phyloP scores from a whole-genome alignment of 148 eudicot species.

The Polygonum aviculare region DNA sequence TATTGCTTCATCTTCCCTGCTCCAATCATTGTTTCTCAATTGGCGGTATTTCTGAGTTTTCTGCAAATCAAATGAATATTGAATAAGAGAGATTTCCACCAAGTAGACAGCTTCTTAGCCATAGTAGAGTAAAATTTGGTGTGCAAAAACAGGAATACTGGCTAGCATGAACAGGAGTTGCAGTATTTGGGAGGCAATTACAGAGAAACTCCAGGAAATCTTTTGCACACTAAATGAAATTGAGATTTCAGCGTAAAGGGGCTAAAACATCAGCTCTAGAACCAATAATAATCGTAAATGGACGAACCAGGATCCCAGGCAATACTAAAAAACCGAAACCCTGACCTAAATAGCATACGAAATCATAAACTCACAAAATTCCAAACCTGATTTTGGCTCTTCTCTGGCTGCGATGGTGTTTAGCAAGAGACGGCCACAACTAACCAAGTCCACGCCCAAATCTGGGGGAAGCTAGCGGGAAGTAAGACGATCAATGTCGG shows the following conservation, averaged over 20 bases:
- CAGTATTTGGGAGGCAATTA: no score
- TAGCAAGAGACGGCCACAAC: no score
- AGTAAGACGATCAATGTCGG: background rate
- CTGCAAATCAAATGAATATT: background rate
- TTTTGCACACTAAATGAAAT: no score
- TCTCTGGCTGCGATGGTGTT: no score
- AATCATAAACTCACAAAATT: background rate
- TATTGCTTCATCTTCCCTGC: conserved; percentile 87
- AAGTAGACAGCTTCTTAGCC: background rate
- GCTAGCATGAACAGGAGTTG: background rate
- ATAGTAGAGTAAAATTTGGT: background rate
- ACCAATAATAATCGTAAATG: background rate
- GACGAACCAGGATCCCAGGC: background rate
- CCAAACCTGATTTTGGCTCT: background rate
- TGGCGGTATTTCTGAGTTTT: background rate
- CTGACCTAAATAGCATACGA: background rate
- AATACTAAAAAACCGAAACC: background rate
- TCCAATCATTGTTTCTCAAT: conserved; percentile 55
- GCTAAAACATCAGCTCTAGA: background rate
- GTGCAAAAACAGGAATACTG: background rate
- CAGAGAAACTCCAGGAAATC: no score
- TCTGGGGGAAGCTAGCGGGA: background rate
- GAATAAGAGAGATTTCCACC: background rate
- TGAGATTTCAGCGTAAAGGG: background rate
- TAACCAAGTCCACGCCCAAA: no score